Evolutionary conservation across 371 early-diverging fungal species (phyloP).

Genomic region (Mucor mucedo): DNA sequence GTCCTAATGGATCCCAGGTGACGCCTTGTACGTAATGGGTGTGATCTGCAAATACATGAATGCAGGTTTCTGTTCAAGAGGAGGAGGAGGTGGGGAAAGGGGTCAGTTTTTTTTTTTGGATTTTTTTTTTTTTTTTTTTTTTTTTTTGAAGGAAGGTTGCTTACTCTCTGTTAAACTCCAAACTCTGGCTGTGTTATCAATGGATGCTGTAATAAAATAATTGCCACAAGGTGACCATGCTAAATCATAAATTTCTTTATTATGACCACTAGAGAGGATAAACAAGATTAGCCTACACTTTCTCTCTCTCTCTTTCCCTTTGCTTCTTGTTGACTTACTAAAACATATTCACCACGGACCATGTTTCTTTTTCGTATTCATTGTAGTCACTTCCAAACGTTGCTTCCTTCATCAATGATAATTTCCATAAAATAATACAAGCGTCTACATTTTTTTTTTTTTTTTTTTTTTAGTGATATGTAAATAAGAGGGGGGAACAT

Average conservation of each 20-base stretch:
- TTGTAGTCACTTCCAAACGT: conserved; percentile 40
- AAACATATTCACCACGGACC: conserved; percentile 60
- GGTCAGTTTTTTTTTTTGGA: too few relatives aligned
- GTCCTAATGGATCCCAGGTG: conserved; percentile 92
- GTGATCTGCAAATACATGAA: conserved; percentile 86
- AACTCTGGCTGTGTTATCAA: conserved; percentile 91
- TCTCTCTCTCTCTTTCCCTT: not conserved
- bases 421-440: conserved; percentile 83
- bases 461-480: too few relatives aligned
- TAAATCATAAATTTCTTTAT: conserved; percentile 88
- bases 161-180: conserved; percentile 83
- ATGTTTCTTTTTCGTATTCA: conserved; percentile 57
- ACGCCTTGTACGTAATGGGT: conserved; percentile 96
- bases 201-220: conserved; percentile 86
- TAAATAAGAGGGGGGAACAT: too few relatives aligned
- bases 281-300: not conserved
- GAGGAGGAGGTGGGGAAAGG: too few relatives aligned
- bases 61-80: conserved; percentile 63
- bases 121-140: too few relatives aligned
- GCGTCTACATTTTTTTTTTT: conserved; percentile 62
- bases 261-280: conserved; percentile 49
- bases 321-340: conserved; percentile 39
- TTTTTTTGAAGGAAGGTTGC: too few relatives aligned
- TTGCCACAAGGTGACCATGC: conserved; percentile 95
- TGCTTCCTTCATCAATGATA: conserved; percentile 45